Base-by-base conservation (phyloP, 129 eudicot species). In the Lactuca sativa region DNA sequence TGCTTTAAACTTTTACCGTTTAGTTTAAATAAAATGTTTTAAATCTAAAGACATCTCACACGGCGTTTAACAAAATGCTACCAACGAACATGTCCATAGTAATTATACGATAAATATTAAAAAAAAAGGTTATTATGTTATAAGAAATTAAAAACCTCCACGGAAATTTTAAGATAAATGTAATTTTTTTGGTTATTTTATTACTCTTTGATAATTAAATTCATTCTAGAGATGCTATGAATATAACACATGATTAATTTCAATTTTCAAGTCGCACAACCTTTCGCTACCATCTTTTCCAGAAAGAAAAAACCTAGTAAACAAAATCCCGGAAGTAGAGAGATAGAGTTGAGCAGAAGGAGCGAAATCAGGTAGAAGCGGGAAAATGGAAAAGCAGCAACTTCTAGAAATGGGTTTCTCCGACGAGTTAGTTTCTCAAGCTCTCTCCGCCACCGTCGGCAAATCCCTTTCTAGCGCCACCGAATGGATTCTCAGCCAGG, bases 321-420 rank as follows among this genome's bases (percentile, higher is more conserved):
- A 47, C 52, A 47, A 47, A 47, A 11, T 2, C 2, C 49, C 0
- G n/a, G 52, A 12, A 1, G 12, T 11, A 9, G 13, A 43, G 49
- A 43, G 13, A 43, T 43, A 43, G 49, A 43, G 49, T 43, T 43
- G n/a, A 44, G 52, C n/a, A n/a, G 52, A 12, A 47, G 52, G 62
- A 21, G 62, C 14, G 62, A 57, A 57, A 57, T 9, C 62, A 25
- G 71, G 61, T 10, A 67, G 55, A 70, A 44, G 40, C 14, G 10
- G 66, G 68, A 52, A 77, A 56, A 17, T 47, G 61, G 47, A 59
- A 51, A 53, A 4, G 65, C 73, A 88, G 69, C 82, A 88, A 74
- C 97, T 91, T 21, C 73, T 80, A 6, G 88, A 73, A 78, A 91
- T 91, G 97, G 97, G 97, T 17, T 91, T 91, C 84, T 18, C 96